Evolutionary conservation across 495 filamentous ascomycete genomes (phyloP).

Genomic region (Neurospora sp.): DNA sequence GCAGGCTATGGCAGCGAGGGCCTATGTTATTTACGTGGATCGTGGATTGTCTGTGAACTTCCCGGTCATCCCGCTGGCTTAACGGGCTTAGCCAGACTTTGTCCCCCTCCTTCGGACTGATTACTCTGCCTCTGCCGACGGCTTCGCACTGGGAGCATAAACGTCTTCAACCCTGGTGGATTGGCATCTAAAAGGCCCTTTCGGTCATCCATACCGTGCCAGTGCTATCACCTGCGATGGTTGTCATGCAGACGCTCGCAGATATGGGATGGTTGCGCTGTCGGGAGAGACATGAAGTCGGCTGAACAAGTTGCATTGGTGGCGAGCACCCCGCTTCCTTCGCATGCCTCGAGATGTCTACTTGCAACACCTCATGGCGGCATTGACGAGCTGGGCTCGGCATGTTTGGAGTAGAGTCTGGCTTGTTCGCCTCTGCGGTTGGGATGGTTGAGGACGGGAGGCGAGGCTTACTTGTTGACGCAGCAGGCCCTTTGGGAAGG

Average conservation of each 20-base stretch:
- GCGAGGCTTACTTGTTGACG: background rate
- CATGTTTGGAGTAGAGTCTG: background rate
- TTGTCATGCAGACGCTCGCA: too few species aligned
- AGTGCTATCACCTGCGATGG: background rate
- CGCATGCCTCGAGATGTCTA: slow-evolving; percentile 27
- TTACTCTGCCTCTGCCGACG: background rate
- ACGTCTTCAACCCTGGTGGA: background rate
- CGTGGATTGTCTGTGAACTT: too few species aligned
- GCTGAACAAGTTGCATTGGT: too few species aligned
- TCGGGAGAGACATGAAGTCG: too few species aligned
- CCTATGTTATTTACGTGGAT: too few species aligned
- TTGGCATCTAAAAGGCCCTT: background rate
- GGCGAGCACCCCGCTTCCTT: slow-evolving; percentile 14
- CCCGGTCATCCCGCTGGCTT: background rate
- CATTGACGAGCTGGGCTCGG: slow-evolving; percentile 3
- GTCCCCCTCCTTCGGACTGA: background rate
- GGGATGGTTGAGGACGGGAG: background rate
- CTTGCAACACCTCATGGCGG: slow-evolving; percentile 15
- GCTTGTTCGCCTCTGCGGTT: background rate
- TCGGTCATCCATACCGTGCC: background rate
- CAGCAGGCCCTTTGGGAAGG: too few species aligned
- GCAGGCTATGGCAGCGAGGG: too few species aligned
- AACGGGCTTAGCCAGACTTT: background rate
- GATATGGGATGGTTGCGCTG: too few species aligned
- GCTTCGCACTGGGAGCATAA: background rate